Evolutionary conservation across 108 stramenopile species (phyloP).

Genomic region (Craspedostauros australis): DNA sequence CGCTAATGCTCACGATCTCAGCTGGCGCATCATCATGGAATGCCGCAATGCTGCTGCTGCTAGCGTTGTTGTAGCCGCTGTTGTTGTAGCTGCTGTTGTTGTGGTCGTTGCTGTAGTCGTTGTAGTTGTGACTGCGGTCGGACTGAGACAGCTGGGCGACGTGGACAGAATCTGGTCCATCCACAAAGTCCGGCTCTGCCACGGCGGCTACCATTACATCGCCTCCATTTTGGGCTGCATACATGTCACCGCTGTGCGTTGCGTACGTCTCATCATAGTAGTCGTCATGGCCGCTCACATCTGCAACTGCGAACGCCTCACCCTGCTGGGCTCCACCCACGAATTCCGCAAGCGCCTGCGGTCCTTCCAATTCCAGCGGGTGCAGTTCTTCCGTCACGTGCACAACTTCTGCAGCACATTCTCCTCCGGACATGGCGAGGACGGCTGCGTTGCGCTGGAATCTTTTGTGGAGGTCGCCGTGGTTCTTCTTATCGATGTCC

Average conservation of each 20-base stretch:
- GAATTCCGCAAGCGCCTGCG: not conserved
- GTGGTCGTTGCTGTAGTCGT: not conserved
- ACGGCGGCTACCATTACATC: not conserved
- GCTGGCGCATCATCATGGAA: slow-evolving; percentile 1
- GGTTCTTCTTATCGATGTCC: no score
- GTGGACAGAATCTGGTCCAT: not conserved
- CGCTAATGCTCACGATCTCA: slow-evolving; percentile 4
- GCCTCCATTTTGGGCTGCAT: not conserved
- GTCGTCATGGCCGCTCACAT: no score
- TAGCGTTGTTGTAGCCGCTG: not conserved
- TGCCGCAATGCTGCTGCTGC: not conserved
- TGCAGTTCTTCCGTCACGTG: slow-evolving; percentile 6
- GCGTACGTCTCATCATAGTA: slow-evolving; percentile 5
- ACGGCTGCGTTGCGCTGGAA: no score
- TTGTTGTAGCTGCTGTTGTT: not conserved
- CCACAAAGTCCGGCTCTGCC: no score
- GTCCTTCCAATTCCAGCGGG: not conserved
- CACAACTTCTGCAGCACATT: no score
- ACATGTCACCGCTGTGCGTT: not conserved
- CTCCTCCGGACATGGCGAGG: no score
- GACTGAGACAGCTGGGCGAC: not conserved
- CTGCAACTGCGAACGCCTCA: no score
- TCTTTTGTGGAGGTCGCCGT: no score
- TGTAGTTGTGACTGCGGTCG: not conserved
- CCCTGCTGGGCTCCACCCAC: no score